Base-by-base conservation (phyloP, 2,329 filamentous ascomycete genomes). In the Corynespora cassiicola region DNA sequence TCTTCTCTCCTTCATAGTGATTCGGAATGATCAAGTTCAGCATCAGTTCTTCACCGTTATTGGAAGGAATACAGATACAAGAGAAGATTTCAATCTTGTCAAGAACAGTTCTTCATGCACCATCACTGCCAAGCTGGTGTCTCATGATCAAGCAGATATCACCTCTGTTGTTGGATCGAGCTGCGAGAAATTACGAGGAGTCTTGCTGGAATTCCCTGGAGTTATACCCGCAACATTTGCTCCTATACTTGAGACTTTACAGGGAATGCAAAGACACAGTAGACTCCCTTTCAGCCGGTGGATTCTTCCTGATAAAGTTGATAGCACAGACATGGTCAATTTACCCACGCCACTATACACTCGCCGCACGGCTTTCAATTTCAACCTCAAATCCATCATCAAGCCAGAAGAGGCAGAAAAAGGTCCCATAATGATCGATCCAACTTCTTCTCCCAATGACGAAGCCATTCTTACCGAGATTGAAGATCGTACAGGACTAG, bases 401-500 rank as follows among this genome's bases (percentile, higher is more conserved):
- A 54, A 39, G n/a, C n/a, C 30, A 3, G 25, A 18, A 7, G 26
- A 11, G 0, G 7, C 27, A 5, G 12, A 17, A 18, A 26, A 10
- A 15, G 27, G 19, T 2, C 8, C 7, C 6, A 32, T 64, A 1
- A 22, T 3, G 0, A 28, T 59, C 7, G 14, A 44, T 1, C 43
- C 57, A 1, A 34, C 41, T 3, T 39, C 43, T 1, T 54, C 56
- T 2, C 40, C 43, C 18, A 39, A 57, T 20, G 43, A 59, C n/a
- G 6, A 23, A 17, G 3, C 18, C 2, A n/a, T 60, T 6, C 16
- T 65, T 4, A 12, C 41, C 0, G 29, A 52, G 4, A 29, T 62
- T 1, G 46, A 47, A 5, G 10, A 11, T 2, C 31, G 31, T 6
- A 58, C 54, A 0, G 39, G 37, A 2, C 72, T 88, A 0, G 84